phyloP scores from a whole-genome alignment of 2,329 filamentous ascomycete genomes.

The Mycosphaerella arachidis region DNA sequence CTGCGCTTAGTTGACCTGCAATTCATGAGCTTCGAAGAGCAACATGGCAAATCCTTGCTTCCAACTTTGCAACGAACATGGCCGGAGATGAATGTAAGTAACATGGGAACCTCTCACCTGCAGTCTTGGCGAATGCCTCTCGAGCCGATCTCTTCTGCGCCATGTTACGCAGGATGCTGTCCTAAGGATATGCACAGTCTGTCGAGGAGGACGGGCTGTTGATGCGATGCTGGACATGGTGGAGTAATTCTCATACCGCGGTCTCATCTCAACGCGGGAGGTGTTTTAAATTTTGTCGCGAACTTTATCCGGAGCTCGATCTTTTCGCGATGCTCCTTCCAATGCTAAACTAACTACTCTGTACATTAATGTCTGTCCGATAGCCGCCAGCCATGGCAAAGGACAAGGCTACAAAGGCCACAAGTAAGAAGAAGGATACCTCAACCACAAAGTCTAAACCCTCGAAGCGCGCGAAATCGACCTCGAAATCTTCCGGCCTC shows the following conservation, averaged over 20 bases:
- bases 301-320: slow-evolving; percentile 6
- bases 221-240: neutral
- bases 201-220: neutral
- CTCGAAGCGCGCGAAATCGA: slow-evolving; percentile 4
- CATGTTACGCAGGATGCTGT: slow-evolving; percentile 17
- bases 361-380: slow-evolving; percentile 1
- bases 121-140: slow-evolving; percentile 30
- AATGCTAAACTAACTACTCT: neutral
- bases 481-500: slow-evolving; percentile 11
- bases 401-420: slow-evolving; percentile 4
- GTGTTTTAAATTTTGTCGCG: neutral
- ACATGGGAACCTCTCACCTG: slow-evolving; percentile 4
- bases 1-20: slow-evolving; percentile 30
- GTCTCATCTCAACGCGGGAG: neutral
- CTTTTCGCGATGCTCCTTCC: neutral
- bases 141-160: slow-evolving; percentile 32
- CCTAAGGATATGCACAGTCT: neutral
- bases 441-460: slow-evolving; percentile 21
- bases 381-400: slow-evolving; percentile 12
- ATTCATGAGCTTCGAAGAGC: neutral
- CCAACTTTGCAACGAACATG: neutral
- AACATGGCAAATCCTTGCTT: neutral
- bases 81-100: neutral
- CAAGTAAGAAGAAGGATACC: slow-evolving; percentile 9
- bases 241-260: neutral